A percentile compares a stretch with the other conserved stretches of the same genome.
phyloP scores from a whole-genome alignment of 805 yeast genomes.

The Metschnikowia kofuensis region DNA sequence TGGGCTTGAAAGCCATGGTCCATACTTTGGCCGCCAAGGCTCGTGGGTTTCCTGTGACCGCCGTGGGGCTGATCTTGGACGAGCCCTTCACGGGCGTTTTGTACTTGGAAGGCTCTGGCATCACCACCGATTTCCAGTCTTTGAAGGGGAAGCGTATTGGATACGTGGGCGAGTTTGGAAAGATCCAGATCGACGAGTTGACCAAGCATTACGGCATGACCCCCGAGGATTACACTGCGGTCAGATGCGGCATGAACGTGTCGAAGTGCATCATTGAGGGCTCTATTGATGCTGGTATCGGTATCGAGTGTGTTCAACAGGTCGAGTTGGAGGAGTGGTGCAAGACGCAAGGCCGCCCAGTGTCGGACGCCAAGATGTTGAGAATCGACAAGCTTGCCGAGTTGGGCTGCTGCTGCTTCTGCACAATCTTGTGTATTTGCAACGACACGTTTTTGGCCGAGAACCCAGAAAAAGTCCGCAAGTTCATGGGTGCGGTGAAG shows the following conservation, averaged over 20 bases:
- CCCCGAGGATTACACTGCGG: slow-evolving; percentile 54
- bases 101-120: slow-evolving; percentile 49
- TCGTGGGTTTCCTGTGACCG: slow-evolving; percentile 54
- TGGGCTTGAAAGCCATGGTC: slow-evolving; percentile 61
- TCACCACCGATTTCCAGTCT: slow-evolving; percentile 49
- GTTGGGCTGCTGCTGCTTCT: slow-evolving; percentile 58
- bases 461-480: slow-evolving; percentile 45
- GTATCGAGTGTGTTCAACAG: slow-evolving; percentile 58
- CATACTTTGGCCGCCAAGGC: slow-evolving; percentile 61
- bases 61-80: slow-evolving; percentile 52
- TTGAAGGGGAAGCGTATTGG: slow-evolving; percentile 54
- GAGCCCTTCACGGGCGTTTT: slow-evolving; percentile 58
- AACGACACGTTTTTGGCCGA: slow-evolving; percentile 48
- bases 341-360: slow-evolving; percentile 40
- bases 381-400: slow-evolving; percentile 56
- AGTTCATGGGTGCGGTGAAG: slow-evolving; percentile 48
- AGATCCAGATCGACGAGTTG: slow-evolving; percentile 55
- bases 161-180: slow-evolving; percentile 59
- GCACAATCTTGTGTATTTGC: slow-evolving; percentile 52
- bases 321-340: slow-evolving; percentile 54
- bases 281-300: slow-evolving; percentile 55
- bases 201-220: slow-evolving; percentile 55
- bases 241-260: slow-evolving; percentile 59
- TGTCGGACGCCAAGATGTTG: slow-evolving; percentile 50
- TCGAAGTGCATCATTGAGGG: slow-evolving; percentile 55